These are phyloP conservation scores for Pulveroboletus sp. DNA, from an alignment of 768 basidiomycete genomes.

Conservation along the genomic window DNA sequence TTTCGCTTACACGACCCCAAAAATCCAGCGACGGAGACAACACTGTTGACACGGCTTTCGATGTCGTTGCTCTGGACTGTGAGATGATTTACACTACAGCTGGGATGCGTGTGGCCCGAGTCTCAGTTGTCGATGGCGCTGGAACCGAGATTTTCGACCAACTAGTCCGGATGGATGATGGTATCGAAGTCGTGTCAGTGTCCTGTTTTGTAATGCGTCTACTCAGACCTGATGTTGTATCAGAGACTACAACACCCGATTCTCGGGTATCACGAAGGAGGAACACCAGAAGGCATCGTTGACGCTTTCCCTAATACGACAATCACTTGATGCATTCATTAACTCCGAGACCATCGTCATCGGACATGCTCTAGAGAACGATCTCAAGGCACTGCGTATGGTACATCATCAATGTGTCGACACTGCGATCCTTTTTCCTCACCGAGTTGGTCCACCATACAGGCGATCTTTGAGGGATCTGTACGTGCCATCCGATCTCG, in stretches of 20 bases:
- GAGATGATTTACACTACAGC: constrained; percentile 97
- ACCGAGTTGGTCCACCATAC: constrained; percentile 70
- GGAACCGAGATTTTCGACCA: constrained; percentile 80
- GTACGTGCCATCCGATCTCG: constrained; percentile 37
- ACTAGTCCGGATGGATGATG: constrained; percentile 74
- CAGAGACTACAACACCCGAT: constrained; percentile 90
- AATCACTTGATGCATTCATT: constrained; percentile 65
- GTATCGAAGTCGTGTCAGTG: constrained; percentile 69
- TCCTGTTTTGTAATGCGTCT: neutral
- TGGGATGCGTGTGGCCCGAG: constrained; percentile 84
- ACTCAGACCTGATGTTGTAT: constrained; percentile 1
- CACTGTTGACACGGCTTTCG: constrained; percentile 42
- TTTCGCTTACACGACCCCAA: constrained; percentile 44
- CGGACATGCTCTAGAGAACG: constrained; percentile 91
- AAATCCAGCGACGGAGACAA: neutral
- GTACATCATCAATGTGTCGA: constrained; percentile 84
- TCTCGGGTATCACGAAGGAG: constrained; percentile 73
- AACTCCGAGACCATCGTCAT: constrained; percentile 80
- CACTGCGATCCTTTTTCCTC: constrained; percentile 84
- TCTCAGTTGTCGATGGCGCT: constrained; percentile 79
- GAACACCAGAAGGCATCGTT: constrained; percentile 56
- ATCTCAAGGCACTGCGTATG: constrained; percentile 84
- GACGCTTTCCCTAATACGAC: constrained; percentile 61
- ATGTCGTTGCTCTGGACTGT: constrained; percentile 89
- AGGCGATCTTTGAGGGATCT: constrained; percentile 77